phyloP scores from a whole-genome alignment of 331 rosid genomes.

The Spiraea crenata region DNA sequence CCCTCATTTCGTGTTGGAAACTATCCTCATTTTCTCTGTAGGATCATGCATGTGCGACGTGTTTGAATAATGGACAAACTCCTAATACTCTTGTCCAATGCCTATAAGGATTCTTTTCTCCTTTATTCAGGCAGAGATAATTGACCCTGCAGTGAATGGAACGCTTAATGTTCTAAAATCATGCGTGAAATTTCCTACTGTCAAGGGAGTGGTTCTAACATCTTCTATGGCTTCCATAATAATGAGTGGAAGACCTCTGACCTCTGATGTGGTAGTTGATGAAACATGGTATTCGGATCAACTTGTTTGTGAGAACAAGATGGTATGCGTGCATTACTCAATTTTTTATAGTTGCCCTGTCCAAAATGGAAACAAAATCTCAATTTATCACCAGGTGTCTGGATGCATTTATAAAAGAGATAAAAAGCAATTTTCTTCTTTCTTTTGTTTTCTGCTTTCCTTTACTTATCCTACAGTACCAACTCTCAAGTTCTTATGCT shows the following conservation, averaged over 20 bases:
- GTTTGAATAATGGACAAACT: too few species aligned
- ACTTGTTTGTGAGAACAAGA: slow-evolving; percentile 17
- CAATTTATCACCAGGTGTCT: not conserved
- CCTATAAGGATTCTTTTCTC: not conserved
- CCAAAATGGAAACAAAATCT: not conserved
- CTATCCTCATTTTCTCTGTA: too few species aligned
- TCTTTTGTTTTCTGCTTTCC: not conserved
- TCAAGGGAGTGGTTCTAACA: slow-evolving; percentile 37
- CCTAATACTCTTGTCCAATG: too few species aligned
- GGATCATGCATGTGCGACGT: too few species aligned
- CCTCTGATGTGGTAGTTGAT: slow-evolving; percentile 43
- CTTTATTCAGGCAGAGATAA: slow-evolving; percentile 31
- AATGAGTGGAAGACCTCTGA: slow-evolving; percentile 28
- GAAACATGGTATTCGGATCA: slow-evolving; percentile 51
- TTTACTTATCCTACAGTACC: too few species aligned
- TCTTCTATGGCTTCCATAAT: slow-evolving; percentile 43
- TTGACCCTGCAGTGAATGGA: slow-evolving; percentile 53
- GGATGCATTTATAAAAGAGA: not conserved
- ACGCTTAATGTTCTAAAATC: slow-evolving; percentile 44
- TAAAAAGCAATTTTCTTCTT: not conserved
- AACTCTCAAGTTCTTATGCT: too few species aligned
- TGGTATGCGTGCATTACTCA: slow-evolving; percentile 24
- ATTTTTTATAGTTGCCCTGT: not conserved
- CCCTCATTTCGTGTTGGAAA: too few species aligned
- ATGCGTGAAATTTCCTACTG: slow-evolving; percentile 31